Evolutionary conservation across 345 rosid species (phyloP).

Genomic region (Mercurialis annua): DNA sequence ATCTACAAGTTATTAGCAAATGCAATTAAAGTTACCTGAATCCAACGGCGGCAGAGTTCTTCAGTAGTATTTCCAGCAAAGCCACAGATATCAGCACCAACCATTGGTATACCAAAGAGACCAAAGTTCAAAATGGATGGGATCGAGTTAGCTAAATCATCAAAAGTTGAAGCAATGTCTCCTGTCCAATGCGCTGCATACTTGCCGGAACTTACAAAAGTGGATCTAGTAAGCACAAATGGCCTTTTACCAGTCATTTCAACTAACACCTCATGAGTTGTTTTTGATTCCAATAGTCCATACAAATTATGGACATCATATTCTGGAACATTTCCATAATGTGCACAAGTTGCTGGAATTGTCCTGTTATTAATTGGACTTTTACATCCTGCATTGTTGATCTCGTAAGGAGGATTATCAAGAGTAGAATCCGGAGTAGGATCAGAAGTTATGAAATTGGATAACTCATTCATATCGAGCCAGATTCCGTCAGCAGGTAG

Average conservation of each 20-base stretch:
- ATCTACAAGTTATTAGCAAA: no score
- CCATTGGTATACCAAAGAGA: slow-evolving; percentile 77
- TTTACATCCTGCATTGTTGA: slow-evolving; percentile 40
- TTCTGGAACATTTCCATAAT: slow-evolving; percentile 53
- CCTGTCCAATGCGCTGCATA: slow-evolving; percentile 83
- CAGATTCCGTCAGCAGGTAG: slow-evolving; percentile 62
- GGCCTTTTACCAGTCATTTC: slow-evolving; percentile 53
- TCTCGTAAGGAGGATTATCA: slow-evolving; percentile 68
- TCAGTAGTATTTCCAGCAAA: slow-evolving; percentile 51
- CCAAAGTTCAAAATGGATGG: slow-evolving; percentile 62
- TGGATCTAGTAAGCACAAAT: slow-evolving; percentile 61
- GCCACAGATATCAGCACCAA: slow-evolving; percentile 76
- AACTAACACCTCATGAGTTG: slow-evolving; percentile 50
- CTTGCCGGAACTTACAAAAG: slow-evolving; percentile 66
- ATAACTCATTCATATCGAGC: slow-evolving; percentile 73
- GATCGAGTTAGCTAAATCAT: slow-evolving; percentile 53
- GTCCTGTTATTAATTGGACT: slow-evolving; percentile 34
- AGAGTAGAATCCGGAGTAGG: slow-evolving; percentile 32
- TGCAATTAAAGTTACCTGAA: no score
- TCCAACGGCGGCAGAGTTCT: slow-evolving; percentile 71
- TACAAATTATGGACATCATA: slow-evolving; percentile 65
- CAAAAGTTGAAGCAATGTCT: slow-evolving; percentile 57
- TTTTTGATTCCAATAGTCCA: slow-evolving; percentile 55
- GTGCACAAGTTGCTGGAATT: slow-evolving; percentile 47
- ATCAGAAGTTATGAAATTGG: slow-evolving; percentile 57